Conservation (phyloP, 2,329 filamentous ascomycete species). For the Claviceps spartinae region DNA sequence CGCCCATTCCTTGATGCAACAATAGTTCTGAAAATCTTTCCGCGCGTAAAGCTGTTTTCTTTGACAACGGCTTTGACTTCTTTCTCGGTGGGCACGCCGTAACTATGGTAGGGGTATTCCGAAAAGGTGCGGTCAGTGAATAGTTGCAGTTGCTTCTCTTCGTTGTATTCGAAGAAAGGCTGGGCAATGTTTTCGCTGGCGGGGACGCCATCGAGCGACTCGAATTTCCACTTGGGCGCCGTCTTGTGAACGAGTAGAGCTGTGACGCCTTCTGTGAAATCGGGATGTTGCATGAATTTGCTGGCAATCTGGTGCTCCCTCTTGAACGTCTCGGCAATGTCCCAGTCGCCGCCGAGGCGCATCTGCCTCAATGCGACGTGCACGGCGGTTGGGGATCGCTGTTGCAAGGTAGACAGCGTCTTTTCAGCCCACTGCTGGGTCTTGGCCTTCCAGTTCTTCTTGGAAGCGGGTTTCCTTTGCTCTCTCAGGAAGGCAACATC, state of each 20-base stretch:
- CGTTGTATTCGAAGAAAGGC: conserved; percentile 51
- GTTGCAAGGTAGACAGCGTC: conserved; percentile 60
- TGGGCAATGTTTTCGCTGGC: conserved; percentile 39
- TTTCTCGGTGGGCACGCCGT: conserved; percentile 61
- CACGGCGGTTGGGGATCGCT: conserved; percentile 75
- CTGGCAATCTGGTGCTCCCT: conserved; percentile 74
- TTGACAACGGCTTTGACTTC: conserved; percentile 37
- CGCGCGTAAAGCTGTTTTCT: conserved; percentile 25
- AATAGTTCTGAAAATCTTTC: conserved; percentile 51
- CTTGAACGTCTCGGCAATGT: conserved; percentile 72
- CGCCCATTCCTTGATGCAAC: conserved; percentile 45
- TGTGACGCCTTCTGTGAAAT: conserved; percentile 87
- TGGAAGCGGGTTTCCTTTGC: too few species aligned
- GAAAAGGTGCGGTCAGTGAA: conserved; percentile 49
- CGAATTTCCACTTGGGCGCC: conserved; percentile 63
- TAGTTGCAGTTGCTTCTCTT: conserved; percentile 39
- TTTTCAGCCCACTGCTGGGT: conserved; percentile 63
- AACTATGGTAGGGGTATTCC: conserved; percentile 57
- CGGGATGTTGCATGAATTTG: conserved; percentile 79
- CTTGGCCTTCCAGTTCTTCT: conserved; percentile 18
- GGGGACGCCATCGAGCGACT: conserved; percentile 54
- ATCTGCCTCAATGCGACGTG: conserved; percentile 77
- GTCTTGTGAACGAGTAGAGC: conserved; percentile 61
- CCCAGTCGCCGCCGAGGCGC: conserved; percentile 61
- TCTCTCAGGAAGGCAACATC: too few species aligned